Percentiles rank a stretch among this genome's conserved stretches.
phyloP scores from a whole-genome alignment of 176 grass and related monocot species.

The Puccinellia tenuiflora region DNA sequence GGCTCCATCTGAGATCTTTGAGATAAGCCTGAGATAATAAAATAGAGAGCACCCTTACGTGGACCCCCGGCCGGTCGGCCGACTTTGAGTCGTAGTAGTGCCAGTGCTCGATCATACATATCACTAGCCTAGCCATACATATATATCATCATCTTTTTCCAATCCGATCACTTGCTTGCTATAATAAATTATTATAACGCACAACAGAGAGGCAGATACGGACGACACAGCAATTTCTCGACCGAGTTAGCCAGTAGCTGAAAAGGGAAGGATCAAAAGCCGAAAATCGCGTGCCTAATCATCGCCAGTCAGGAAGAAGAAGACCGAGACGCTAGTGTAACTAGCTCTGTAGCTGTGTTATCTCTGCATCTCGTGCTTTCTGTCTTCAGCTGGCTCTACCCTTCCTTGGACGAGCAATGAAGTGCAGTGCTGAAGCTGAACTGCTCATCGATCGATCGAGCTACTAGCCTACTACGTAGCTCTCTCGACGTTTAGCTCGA shows the following conservation, averaged over 20 bases:
- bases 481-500: not conserved
- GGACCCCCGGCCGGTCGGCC: slow-evolving; percentile 30
- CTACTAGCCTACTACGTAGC: not conserved
- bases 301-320: no score
- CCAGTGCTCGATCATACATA: slow-evolving; percentile 21
- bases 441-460: not conserved
- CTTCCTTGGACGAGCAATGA: not conserved
- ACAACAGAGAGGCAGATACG: slow-evolving; percentile 2
- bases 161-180: not conserved
- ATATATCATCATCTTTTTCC: not conserved
- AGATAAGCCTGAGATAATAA: slow-evolving; percentile 19
- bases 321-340: no score
- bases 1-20: not conserved
- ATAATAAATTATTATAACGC: not conserved
- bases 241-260: slow-evolving; percentile 1
- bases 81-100: not conserved
- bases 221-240: not conserved
- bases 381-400: not conserved
- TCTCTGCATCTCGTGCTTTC: not conserved
- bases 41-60: not conserved
- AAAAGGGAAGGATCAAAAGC: not conserved
- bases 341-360: not conserved
- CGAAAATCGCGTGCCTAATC: not conserved
- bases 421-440: not conserved
- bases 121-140: slow-evolving; percentile 5